These are phyloP conservation scores for Bondarzewia mesenterica DNA, from an alignment of 1,284 basidiomycete species.

Conservation along the genomic window DNA sequence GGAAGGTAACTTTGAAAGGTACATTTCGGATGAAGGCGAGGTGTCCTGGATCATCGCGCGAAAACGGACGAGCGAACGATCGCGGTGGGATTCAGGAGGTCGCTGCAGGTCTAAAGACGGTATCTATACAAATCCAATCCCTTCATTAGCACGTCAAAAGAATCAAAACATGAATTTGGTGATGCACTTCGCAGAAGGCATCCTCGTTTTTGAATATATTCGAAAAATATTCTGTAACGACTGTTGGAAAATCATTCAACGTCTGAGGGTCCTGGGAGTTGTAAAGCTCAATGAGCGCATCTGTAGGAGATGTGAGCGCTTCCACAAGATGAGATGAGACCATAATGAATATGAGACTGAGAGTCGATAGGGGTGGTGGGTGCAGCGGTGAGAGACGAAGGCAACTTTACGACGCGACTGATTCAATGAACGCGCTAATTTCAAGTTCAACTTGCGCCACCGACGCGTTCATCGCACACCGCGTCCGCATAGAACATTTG, in stretches of 20 bases:
- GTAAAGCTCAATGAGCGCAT: slow-evolving; percentile 40
- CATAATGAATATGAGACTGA: slow-evolving; percentile 27
- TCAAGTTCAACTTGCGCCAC: slow-evolving; percentile 12
- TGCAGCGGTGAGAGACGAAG: background rate
- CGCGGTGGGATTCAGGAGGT: slow-evolving; percentile 38
- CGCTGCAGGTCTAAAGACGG: slow-evolving; percentile 38
- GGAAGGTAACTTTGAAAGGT: slow-evolving; percentile 39
- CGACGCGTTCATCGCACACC: slow-evolving; percentile 7
- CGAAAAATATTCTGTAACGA: slow-evolving; percentile 43
- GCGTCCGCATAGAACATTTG: too few relatives aligned
- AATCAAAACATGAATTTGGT: slow-evolving; percentile 5
- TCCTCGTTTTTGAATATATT: slow-evolving; percentile 32
- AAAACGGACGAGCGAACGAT: slow-evolving; percentile 56
- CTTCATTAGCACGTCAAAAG: background rate
- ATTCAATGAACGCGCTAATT: slow-evolving; percentile 9
- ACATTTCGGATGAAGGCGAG: slow-evolving; percentile 62
- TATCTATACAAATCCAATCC: slow-evolving; percentile 36
- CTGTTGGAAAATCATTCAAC: slow-evolving; percentile 32
- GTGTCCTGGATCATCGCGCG: slow-evolving; percentile 77
- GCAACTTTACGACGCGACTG: too few relatives aligned
- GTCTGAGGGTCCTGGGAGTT: slow-evolving; percentile 14
- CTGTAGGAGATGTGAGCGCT: slow-evolving; percentile 39
- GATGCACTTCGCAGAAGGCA: slow-evolving; percentile 37
- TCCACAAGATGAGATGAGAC: slow-evolving; percentile 43
- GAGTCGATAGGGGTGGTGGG: too few relatives aligned